A percentile compares a stretch with the other conserved stretches of the same genome.
These are phyloP conservation scores for Botryotinia calthae DNA, from an alignment of 2,329 filamentous ascomycete genomes.

Conservation along the genomic window DNA sequence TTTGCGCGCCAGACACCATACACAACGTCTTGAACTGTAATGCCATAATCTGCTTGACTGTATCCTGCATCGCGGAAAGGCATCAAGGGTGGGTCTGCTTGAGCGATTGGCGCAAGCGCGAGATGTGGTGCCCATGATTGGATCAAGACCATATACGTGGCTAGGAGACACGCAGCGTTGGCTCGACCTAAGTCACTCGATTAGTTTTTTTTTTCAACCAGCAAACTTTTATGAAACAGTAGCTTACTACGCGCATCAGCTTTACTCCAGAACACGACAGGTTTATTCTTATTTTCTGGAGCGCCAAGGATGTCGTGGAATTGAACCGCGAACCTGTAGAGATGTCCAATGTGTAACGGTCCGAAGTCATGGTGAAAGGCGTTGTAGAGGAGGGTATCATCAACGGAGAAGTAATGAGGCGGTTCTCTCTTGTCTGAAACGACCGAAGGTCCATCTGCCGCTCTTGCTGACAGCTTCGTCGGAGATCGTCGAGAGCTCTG, in stretches of 20 bases:
- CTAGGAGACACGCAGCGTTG: constrained; percentile 91
- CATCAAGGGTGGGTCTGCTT: constrained; percentile 97
- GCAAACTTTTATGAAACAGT: constrained; percentile 21
- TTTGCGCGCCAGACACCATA: constrained; percentile 99
- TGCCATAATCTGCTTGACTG: constrained; percentile 93
- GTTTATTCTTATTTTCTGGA: constrained; percentile 82
- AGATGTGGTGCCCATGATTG: constrained; percentile 97
- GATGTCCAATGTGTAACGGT: constrained; percentile 91
- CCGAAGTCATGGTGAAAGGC: constrained; percentile 99
- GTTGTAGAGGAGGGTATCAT: constrained; percentile 91
- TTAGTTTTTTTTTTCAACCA: constrained; percentile 26
- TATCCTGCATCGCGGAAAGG: constrained; percentile 98
- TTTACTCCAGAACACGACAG: constrained; percentile 94
- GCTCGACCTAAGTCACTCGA: constrained; percentile 63
- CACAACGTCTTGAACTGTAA: constrained; percentile 95
- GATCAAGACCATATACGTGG: constrained; percentile 98
- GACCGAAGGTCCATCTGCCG: constrained; percentile 55
- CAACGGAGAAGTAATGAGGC: constrained; percentile 93
- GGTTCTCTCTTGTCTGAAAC: constrained; percentile 51
- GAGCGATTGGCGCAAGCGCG: constrained; percentile 90
- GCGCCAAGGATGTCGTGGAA: constrained; percentile 94
- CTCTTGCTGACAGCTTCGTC: constrained; percentile 70
- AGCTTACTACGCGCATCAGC: constrained; percentile 83
- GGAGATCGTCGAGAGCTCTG: constrained; percentile 59
- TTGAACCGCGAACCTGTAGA: constrained; percentile 93